Evolutionary conservation across 306 rosid genomes (phyloP), one percentile per base, ranked within the genome.

Genomic region (Cicer yamashitae): DNA sequence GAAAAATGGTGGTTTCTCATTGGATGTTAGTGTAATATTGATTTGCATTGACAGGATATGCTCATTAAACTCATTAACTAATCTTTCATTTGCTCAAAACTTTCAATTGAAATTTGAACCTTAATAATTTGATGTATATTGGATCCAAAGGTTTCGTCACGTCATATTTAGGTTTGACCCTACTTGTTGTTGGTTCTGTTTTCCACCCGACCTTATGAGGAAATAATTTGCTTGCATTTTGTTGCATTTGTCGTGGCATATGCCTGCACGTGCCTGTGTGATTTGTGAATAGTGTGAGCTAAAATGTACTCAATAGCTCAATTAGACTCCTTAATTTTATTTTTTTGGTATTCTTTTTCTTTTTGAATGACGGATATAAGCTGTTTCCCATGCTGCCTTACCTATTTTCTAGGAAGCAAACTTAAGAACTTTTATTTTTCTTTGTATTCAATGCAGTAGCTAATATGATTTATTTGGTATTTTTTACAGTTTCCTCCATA

Each of bases 381-480:
- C 67, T 77, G 69, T 78, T 34, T 18, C 14, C 20, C 30, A 45
- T 45, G 52, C 14, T 46, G 52, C n/a, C n/a, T 46, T 46, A 9
- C 52, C n/a, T 46, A 2, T 46, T 46, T 46, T 46, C n/a, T 46
- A 10, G 6, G 52, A 46, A 46, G 2, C n/a, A 3, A 10, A 46
- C 52, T 46, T 46, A 12, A 46, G n/a, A 9, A 10, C 6, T 46
- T 46, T 46, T 4, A 11, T 46, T 46, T 46, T 46, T 30, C n/a
- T 10, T 8, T 46, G 12, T 46, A 46, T 46, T n/a, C 52, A 46
- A 46, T 46, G 52, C 5, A 46, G 52, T 5, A 30, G 5, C 5
- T 30, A 30, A 30, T 30, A 30, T 30, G 37, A 30, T 30, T 30
- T 30, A 30, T 30, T 30, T 30, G 37, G 37, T 30, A 30, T 46